Base-by-base conservation (phyloP, 805 yeast genomes). In the Metschnikowia picachoensis region DNA sequence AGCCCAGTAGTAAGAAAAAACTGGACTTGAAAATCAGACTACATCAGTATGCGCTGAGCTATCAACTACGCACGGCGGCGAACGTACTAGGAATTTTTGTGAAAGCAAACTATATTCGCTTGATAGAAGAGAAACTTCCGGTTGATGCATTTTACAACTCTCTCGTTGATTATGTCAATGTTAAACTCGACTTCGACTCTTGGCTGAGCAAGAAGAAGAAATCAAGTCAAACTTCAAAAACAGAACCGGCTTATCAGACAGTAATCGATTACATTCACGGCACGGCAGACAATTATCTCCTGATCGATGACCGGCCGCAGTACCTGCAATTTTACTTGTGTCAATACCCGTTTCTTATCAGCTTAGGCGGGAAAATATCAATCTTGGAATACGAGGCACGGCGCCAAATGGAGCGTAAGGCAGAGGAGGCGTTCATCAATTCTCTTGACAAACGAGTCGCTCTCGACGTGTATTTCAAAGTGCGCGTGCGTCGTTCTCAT, bases 371-470 rank as follows among this genome's bases (percentile, higher is more conserved):
- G 1, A 92, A 92, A 62, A 85, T 90, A 2, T 73, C 84, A 0
- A 80, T 92, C 2, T 66, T 92, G 51, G 95, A 87, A 55, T 82
- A 87, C 60, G 96, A 89, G 59, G 89, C 92, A 0, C 77, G 81
- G 50, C 65, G 84, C 39, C 84, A 79, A 43, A 90, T 90, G 96
- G 94, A 86, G 57, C 68, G 85, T 43, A 83, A 85, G 57, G 96
- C 96, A 0, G 96, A 89, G 57, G 92, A 87, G 60, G 96, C 96
- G 0, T 90, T 90, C 57, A 76, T 90, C 35, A 79, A 77, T 43
- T 83, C 96, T 0, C 59, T 89, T 29, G 87, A 84, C 54, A 76
- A 78, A 41, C 74, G 82, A 43, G 70, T 74, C 15, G 78, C 79
- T 0, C 65, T 83, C 31, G 88, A 85, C 58, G 85, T 90, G 3